Evolutionary conservation across 441 rosid genomes (phyloP).

Genomic region (Populus hybrid): DNA sequence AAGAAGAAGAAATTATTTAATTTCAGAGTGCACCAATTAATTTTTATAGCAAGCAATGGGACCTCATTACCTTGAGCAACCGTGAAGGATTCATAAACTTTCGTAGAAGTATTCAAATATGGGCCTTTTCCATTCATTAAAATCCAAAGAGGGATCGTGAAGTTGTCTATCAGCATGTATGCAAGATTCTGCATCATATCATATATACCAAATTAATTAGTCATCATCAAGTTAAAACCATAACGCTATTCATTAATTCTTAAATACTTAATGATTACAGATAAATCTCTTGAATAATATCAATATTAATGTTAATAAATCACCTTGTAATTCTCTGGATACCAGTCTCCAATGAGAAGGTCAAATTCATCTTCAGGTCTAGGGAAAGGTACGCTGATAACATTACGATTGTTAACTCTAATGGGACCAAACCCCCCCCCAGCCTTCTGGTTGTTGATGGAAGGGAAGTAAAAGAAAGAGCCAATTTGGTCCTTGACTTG

Average conservation of each 20-base stretch:
- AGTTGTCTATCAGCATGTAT: not conserved
- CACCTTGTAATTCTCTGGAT: conserved; percentile 42
- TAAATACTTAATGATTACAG: too few species aligned
- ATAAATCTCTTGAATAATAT: too few species aligned
- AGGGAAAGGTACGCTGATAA: conserved; percentile 50
- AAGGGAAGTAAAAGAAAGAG: conserved; percentile 62
- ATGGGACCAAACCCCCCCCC: conserved; percentile 59
- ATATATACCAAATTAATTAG: not conserved
- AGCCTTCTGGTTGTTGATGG: conserved; percentile 58
- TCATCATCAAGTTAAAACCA: not conserved
- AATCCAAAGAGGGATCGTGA: conserved; percentile 25
- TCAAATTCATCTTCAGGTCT: conserved; percentile 61
- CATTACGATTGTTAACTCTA: conserved; percentile 41
- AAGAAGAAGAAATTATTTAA: too few species aligned
- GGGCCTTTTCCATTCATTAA: conserved; percentile 48
- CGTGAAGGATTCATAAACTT: conserved; percentile 24
- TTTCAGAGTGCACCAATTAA: not conserved
- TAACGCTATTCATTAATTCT: not conserved
- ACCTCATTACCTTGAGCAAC: conserved; percentile 36
- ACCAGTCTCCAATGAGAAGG: conserved; percentile 81
- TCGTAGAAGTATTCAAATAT: conserved; percentile 14
- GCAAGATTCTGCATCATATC: not conserved
- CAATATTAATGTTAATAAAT: not conserved
- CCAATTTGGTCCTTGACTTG: conserved; percentile 76
- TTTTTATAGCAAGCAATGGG: not conserved